Base-by-base conservation (phyloP, 345 rosid genomes). In the Orychophragmus violaceus region DNA sequence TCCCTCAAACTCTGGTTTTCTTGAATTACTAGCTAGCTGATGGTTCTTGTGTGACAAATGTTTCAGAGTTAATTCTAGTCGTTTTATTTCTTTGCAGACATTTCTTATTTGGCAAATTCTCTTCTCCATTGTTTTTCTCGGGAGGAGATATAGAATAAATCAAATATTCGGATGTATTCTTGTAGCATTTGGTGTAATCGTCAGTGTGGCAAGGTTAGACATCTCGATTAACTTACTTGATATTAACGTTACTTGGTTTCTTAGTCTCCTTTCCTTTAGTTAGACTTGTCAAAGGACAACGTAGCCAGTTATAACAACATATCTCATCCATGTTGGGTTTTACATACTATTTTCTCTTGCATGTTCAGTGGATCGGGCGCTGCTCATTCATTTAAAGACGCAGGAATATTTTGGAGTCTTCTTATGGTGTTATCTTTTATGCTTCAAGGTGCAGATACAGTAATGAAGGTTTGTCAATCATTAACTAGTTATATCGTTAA, bases 81-180 rank as follows among this genome's bases (percentile, higher is more conserved):
- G 16, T 46, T 49, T 62, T 58, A 58, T 72, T 64, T 13, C 66
- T 67, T 48, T 76, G 85, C 87, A 92, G 98, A 87, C 96, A 19
- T 92, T 86, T 82, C 93, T 92, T 59, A 83, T 92, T 39, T 92
- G 98, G 98, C 96, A 92, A 82, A 86, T 92, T 79, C 81, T 92
- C 75, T 82, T 92, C 63, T 92, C 98, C 46, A 46, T 59, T 46
- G 68, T 87, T 77, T 89, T 92, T 81, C 96, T 92, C 58, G 91
- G 96, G 45, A 84, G 93, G 82, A 89, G 93, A 83, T 92, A 92
- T 76, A 87, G 62, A 72, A 62, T 79, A 68, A 89, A 89, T 67
- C 95, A 92, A 67, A 68, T 92, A 67, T 39, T 84, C 28, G 98
- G 98, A 61, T 92, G 98, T 79, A 74, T 80, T 69, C 85, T 92